Evolutionary conservation across 495 filamentous ascomycete genomes (phyloP), one percentile per base, ranked within the genome.

Genomic region (Penicillium antarcticum): DNA sequence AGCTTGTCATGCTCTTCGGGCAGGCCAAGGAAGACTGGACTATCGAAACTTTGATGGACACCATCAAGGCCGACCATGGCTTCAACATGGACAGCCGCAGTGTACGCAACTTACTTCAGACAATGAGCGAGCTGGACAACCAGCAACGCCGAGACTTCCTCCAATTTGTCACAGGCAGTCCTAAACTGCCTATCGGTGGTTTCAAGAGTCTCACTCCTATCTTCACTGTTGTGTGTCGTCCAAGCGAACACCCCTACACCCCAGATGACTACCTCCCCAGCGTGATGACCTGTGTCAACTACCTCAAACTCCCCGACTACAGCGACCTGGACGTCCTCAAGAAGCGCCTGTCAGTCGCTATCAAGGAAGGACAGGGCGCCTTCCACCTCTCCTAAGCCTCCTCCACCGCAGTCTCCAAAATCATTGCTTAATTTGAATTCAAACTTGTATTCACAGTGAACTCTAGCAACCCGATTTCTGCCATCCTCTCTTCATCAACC

Each of bases 281-380:
- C 61, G 95, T 97, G 63, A 99, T 99, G 95, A 99, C 95, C 38
- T 97, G 95, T 68, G 94, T 96, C 66, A 99, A 99, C 66, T 99
- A 99, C 66, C 87, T 99, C 56, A 99, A 99, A 69, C 78, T 99
- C 61, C 95, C 95, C 17, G 91, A 99, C 70, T 99, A 99, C 72
- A 92, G 85, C 58, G 81, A 72, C 60, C 70, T 96, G 52, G 80
- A 90, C 13, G 79, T 88, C 33, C 80, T 99, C 63, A 82, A 78
- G 48, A 77, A 84, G 58, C 85, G 86, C 64, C 73, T 99, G 29
- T 83, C 83, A 37, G 84, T 88, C 44, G 95, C 95, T 35, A 95
- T 96, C 60, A 87, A 84, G 67, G 95, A 99, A 74, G 95, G 95
- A n/a, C 95, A 97, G 66, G 95, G 95, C 14, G 95, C 95, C 45